These are phyloP conservation scores for Magnolia kwangsiensis DNA, from an alignment of 164 flowering plant genomes.

Conservation along the genomic window DNA sequence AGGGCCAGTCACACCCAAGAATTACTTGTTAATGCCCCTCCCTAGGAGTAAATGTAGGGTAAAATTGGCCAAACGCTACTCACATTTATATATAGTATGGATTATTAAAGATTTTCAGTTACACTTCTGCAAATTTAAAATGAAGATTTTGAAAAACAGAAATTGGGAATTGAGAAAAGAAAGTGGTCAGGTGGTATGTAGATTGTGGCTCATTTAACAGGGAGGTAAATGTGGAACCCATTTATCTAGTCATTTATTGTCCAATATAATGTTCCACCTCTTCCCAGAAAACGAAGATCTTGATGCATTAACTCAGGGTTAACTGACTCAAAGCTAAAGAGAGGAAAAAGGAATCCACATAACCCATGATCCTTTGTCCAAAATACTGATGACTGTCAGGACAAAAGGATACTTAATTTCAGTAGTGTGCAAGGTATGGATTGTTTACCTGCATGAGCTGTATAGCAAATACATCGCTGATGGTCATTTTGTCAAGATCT, in stretches of 20 bases:
- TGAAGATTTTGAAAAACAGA: neutral
- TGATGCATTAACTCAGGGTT: neutral
- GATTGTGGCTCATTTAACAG: neutral
- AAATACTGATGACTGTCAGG: neutral
- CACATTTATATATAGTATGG: too few species aligned
- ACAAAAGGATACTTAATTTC: neutral
- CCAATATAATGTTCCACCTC: neutral
- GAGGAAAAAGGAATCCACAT: neutral
- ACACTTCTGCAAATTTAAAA: neutral
- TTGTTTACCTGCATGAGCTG: constrained; percentile 92
- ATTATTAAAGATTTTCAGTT: too few species aligned
- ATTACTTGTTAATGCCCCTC: too few species aligned
- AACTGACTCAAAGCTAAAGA: neutral
- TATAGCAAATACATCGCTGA: constrained; percentile 81
- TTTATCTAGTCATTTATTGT: neutral
- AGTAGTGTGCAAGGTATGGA: neutral
- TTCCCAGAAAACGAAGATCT: neutral
- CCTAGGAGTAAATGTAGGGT: too few species aligned
- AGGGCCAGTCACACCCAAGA: too few species aligned
- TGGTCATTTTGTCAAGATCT: constrained; percentile 83
- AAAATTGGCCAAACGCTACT: too few species aligned
- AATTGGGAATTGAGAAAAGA: too few species aligned
- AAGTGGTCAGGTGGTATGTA: neutral
- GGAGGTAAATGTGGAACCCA: neutral
- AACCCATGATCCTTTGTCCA: neutral